Evolutionary conservation across 805 yeast species (phyloP).

Genomic region (Ogataea degrootiae): DNA sequence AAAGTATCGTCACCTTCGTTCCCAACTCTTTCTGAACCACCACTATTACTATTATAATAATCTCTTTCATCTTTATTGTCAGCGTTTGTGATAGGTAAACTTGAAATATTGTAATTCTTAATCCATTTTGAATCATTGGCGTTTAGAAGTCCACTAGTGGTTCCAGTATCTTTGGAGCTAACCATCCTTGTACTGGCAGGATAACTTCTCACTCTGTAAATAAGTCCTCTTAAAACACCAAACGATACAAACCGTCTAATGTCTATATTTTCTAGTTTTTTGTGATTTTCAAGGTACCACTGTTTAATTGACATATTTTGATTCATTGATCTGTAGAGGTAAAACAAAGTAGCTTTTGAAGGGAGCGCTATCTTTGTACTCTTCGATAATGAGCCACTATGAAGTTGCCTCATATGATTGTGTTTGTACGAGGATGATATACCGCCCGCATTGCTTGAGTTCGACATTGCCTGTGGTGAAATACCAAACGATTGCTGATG

Average conservation of each 20-base stretch:
- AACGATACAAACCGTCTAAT: constrained; percentile 79
- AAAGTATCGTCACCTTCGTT: constrained; percentile 5
- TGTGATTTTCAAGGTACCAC: constrained; percentile 72
- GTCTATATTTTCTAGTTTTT: constrained; percentile 61
- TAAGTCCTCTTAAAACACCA: constrained; percentile 77
- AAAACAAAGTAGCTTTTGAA: constrained; percentile 61
- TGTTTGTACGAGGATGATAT: too few relatives aligned
- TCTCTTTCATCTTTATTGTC: constrained; percentile 2
- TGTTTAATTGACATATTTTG: constrained; percentile 74
- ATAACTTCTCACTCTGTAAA: constrained; percentile 74
- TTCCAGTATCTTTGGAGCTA: constrained; percentile 31
- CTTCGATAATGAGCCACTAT: constrained; percentile 1
- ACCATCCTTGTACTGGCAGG: constrained; percentile 51
- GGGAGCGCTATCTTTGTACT: constrained; percentile 38
- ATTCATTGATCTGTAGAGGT: constrained; percentile 68
- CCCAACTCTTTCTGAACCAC: constrained; percentile 7
- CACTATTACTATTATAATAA: constrained; percentile 20
- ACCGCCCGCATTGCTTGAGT: neutral
- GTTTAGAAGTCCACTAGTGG: constrained; percentile 7
- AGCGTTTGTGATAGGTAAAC: constrained; percentile 15
- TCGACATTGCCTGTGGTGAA: neutral
- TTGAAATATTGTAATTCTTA: constrained; percentile 14
- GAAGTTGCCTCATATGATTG: neutral
- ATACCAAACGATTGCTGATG: constrained; percentile 1
- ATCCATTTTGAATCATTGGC: neutral